A percentile compares a stretch with the other conserved stretches of the same genome.
These are phyloP conservation scores for Ustilago lituana DNA, from an alignment of 1,284 basidiomycete genomes.

Conservation along the genomic window DNA sequence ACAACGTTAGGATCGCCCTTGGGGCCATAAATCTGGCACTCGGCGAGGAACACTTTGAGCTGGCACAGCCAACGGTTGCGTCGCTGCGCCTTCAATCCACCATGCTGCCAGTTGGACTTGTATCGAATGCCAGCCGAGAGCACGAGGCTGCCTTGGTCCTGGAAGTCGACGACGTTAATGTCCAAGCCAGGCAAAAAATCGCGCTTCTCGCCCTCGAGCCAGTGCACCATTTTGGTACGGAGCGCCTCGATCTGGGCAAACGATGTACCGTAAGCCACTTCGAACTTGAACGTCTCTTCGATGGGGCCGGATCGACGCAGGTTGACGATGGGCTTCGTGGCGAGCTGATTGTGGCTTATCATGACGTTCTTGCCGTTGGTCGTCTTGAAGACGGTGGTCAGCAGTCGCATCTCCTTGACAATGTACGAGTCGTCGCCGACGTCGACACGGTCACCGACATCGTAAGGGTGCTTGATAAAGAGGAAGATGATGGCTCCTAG, in stretches of 20 bases:
- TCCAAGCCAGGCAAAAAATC: conserved; percentile 66
- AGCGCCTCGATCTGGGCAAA: conserved; percentile 85
- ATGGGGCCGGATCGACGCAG: conserved; percentile 76
- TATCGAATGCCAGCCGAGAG: conserved; percentile 86
- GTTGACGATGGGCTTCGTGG: conserved; percentile 73
- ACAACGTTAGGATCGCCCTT: conserved; percentile 69
- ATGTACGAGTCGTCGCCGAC: conserved; percentile 74
- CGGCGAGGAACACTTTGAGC: conserved; percentile 78
- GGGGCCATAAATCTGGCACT: conserved; percentile 80
- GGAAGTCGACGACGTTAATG: conserved; percentile 74
- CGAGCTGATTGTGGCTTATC: conserved; percentile 44
- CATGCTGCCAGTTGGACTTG: conserved; percentile 83
- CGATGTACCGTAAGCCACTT: conserved; percentile 80
- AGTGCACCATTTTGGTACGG: conserved; percentile 81
- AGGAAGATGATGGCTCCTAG: conserved; percentile 83
- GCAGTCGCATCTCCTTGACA: conserved; percentile 85
- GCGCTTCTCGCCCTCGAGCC: conserved; percentile 72
- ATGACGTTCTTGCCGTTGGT: conserved; percentile 44
- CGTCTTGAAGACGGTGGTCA: conserved; percentile 73
- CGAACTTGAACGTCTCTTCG: conserved; percentile 81
- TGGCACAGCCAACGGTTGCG: conserved; percentile 92
- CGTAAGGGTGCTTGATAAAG: conserved; percentile 84
- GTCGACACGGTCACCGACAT: conserved; percentile 77
- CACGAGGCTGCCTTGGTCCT: conserved; percentile 81
- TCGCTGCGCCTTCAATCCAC: conserved; percentile 77